phyloP scores from a whole-genome alignment of 192 early-diverging fungal species.

The Coemansia erecta region DNA sequence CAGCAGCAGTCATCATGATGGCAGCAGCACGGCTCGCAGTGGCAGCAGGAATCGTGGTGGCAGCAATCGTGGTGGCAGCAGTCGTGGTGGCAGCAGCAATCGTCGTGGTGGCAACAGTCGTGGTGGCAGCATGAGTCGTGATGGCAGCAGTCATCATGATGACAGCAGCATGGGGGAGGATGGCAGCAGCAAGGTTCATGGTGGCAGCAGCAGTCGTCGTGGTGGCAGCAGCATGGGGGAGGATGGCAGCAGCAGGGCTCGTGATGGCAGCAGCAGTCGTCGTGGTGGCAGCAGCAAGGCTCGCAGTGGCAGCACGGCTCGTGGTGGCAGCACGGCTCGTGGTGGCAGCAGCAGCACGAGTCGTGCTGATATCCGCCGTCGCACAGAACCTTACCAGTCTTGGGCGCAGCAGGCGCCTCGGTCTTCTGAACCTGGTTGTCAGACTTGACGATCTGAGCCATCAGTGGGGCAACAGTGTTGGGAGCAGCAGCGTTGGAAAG shows the following conservation, averaged over 20 bases:
- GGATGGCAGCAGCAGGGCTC: too few relatives aligned
- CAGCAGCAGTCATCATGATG: slow-evolving; percentile 11
- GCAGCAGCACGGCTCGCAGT: slow-evolving; percentile 11
- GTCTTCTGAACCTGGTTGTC: not conserved
- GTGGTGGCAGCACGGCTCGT: too few relatives aligned
- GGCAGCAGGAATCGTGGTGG: slow-evolving; percentile 18
- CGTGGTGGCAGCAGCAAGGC: slow-evolving; percentile 15
- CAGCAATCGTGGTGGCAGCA: slow-evolving; percentile 26
- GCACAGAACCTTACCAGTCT: slow-evolving; percentile 25
- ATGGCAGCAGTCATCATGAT: slow-evolving; percentile 14
- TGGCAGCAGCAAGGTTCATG: too few relatives aligned
- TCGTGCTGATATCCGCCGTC: slow-evolving; percentile 18
- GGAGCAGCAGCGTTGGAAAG: not conserved
- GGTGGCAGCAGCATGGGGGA: slow-evolving; percentile 17
- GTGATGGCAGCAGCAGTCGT: slow-evolving; percentile 10
- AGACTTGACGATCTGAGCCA: slow-evolving; percentile 5
- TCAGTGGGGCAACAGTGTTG: slow-evolving; percentile 7
- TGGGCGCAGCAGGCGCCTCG: slow-evolving; percentile 5
- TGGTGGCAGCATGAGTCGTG: slow-evolving; percentile 11
- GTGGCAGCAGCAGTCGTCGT: slow-evolving; percentile 15
- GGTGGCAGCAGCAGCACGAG: slow-evolving; percentile 22
- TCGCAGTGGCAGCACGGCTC: too few relatives aligned
- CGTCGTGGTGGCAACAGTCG: slow-evolving; percentile 5
- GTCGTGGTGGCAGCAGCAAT: slow-evolving; percentile 26
- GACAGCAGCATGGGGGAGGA: slow-evolving; percentile 16